Evolutionary conservation across 1,284 basidiomycete genomes (phyloP).

Genomic region (Phylloboletellus chloephorus): DNA sequence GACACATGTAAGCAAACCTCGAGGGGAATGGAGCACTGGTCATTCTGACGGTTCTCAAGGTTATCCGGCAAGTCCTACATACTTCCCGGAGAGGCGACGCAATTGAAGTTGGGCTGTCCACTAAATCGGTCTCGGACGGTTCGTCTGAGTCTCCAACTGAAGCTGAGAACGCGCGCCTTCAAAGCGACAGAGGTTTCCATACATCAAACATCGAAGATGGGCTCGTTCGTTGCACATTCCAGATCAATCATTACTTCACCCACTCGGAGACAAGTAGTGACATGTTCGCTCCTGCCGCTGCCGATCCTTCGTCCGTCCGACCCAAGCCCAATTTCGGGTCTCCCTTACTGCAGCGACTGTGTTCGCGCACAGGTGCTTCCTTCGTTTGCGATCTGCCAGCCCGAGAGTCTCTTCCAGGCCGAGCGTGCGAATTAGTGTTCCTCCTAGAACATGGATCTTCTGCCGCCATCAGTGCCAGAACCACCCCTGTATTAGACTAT

Average conservation of each 20-base stretch:
- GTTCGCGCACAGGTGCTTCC: slow-evolving; percentile 62
- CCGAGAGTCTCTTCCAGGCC: slow-evolving; percentile 39
- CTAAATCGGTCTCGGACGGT: slow-evolving; percentile 33
- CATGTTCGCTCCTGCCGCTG: slow-evolving; percentile 26
- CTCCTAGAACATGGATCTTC: slow-evolving; percentile 51
- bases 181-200: slow-evolving; percentile 25
- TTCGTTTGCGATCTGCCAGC: slow-evolving; percentile 47
- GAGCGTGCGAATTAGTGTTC: slow-evolving; percentile 51
- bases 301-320: slow-evolving; percentile 28
- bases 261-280: slow-evolving; percentile 15
- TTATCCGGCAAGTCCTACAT: slow-evolving; percentile 77
- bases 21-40: slow-evolving; percentile 5
- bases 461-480: slow-evolving; percentile 25
- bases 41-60: slow-evolving; percentile 41
- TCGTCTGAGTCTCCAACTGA: slow-evolving; percentile 23
- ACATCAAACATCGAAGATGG: slow-evolving; percentile 27
- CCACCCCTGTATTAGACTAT: slow-evolving; percentile 42
- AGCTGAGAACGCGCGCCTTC: slow-evolving; percentile 15
- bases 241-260: slow-evolving; percentile 39
- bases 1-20: slow-evolving; percentile 64
- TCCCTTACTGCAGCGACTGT: slow-evolving; percentile 58
- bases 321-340: slow-evolving; percentile 55
- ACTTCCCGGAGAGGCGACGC: slow-evolving; percentile 69
- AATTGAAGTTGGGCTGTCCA: slow-evolving; percentile 83
- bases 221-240: slow-evolving; percentile 49